A percentile compares a stretch with the other conserved stretches of the same genome.
Conservation (phyloP, 2,329 filamentous ascomycete species). For the Cordyceps farinosa region DNA sequence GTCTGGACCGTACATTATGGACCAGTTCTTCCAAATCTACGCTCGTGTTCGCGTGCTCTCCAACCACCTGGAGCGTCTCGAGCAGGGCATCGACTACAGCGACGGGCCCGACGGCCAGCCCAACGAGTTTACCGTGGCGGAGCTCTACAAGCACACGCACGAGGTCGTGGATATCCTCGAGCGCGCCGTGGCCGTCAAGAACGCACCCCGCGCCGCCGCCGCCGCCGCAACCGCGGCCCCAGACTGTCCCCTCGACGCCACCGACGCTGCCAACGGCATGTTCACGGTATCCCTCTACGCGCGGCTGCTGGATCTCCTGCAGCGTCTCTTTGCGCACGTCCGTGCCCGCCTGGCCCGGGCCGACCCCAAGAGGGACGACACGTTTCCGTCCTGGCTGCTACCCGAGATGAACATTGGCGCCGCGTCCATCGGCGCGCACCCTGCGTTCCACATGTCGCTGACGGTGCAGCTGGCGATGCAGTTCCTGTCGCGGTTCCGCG, state of each 20-base stretch:
- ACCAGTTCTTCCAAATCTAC: conserved; percentile 38
- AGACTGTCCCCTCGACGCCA: conserved; percentile 23
- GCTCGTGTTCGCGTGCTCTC: conserved; percentile 37
- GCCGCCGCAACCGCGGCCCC: neutral
- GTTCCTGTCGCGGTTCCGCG: conserved; percentile 35
- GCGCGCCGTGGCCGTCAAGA: conserved; percentile 12
- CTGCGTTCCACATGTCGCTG: conserved; percentile 40
- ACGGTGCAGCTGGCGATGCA: conserved; percentile 41
- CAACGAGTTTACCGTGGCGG: conserved; percentile 37
- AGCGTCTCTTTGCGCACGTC: conserved; percentile 37
- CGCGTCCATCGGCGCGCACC: conserved; percentile 38
- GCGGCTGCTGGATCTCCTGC: conserved; percentile 39
- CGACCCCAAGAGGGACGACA: conserved; percentile 22
- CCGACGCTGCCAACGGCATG: conserved; percentile 37
- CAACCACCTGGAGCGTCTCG: conserved; percentile 29
- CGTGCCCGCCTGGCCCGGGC: conserved; percentile 31
- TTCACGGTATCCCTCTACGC: conserved; percentile 39
- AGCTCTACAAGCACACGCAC: conserved; percentile 40
- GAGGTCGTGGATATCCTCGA: conserved; percentile 18
- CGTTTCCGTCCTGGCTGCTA: conserved; percentile 37
- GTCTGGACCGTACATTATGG: conserved; percentile 32
- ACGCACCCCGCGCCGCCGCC: neutral
- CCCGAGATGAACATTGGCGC: conserved; percentile 40
- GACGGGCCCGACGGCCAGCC: conserved; percentile 24
- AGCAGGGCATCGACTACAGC: conserved; percentile 20